A percentile compares a stretch with the other conserved stretches of the same genome.
Evolutionary conservation across 352 stramenopile species (phyloP).

Genomic region (Phytophthora ramorum): DNA sequence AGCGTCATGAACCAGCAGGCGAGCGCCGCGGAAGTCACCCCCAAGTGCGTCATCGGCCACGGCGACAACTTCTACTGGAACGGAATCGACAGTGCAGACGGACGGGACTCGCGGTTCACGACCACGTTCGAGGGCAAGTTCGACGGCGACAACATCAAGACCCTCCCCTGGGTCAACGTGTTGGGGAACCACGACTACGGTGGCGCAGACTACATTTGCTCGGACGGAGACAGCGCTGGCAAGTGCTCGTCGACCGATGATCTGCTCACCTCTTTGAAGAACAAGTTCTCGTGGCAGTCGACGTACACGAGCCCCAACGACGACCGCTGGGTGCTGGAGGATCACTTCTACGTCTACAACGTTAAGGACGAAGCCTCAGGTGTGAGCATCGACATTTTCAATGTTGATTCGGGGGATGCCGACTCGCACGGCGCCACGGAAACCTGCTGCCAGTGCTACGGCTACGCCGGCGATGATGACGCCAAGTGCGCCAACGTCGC

Average conservation of each 20-base stretch:
- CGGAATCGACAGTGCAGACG: constrained; percentile 52
- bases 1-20: constrained; percentile 65
- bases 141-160: constrained; percentile 53
- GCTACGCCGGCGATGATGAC: constrained; percentile 54
- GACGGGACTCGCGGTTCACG: constrained; percentile 58
- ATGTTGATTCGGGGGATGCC: constrained; percentile 61
- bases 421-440: constrained; percentile 53
- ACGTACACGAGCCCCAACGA: constrained; percentile 60
- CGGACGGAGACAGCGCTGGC: constrained; percentile 26
- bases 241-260: constrained; percentile 37
- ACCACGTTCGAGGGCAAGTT: constrained; percentile 70
- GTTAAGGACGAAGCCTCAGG: constrained; percentile 46
- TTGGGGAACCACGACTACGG: constrained; percentile 78
- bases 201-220: constrained; percentile 66
- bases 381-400: constrained; percentile 68
- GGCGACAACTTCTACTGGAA: constrained; percentile 79
- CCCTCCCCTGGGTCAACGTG: constrained; percentile 68
- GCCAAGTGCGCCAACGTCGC: constrained; percentile 48
- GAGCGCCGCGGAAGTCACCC: constrained; percentile 39
- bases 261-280: constrained; percentile 36
- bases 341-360: constrained; percentile 65
- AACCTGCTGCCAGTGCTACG: constrained; percentile 70
- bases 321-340: constrained; percentile 57
- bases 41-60: constrained; percentile 66
- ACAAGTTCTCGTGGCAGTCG: constrained; percentile 57